Evolutionary conservation across 2,329 filamentous ascomycete species (phyloP).

Genomic region (Albifimbria verrucaria): DNA sequence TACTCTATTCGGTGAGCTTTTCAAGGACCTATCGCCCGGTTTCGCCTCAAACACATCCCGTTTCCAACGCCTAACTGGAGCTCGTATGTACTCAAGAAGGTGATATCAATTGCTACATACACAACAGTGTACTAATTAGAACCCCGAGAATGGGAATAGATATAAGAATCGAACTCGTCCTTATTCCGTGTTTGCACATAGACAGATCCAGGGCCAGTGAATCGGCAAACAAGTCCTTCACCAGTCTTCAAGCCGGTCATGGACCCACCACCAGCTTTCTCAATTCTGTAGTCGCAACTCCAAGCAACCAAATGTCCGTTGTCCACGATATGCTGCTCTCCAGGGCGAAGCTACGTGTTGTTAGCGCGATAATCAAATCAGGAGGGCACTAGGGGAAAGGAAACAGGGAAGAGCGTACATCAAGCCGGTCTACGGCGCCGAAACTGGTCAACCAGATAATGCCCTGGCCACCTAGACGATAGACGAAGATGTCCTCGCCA

Average conservation of each 20-base stretch:
- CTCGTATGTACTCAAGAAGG: too few relatives aligned
- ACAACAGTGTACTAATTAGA: too few relatives aligned
- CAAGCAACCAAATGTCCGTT: constrained; percentile 19
- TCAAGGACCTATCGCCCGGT: too few relatives aligned
- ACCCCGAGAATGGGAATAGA: too few relatives aligned
- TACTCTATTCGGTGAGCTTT: too few relatives aligned
- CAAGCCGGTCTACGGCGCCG: constrained; percentile 15
- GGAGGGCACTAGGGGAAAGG: background rate
- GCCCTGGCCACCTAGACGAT: constrained; percentile 11
- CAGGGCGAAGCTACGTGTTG: constrained; percentile 11
- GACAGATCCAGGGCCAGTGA: constrained; percentile 13
- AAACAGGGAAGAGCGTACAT: constrained; percentile 9
- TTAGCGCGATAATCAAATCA: background rate
- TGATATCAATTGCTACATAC: too few relatives aligned
- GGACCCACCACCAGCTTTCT: constrained; percentile 15
- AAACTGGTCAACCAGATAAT: constrained; percentile 17
- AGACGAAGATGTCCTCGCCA: constrained; percentile 17
- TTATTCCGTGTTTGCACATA: constrained; percentile 15
- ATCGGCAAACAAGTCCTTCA: constrained; percentile 17
- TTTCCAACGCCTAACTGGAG: too few relatives aligned
- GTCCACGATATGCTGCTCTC: constrained; percentile 17
- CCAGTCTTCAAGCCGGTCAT: constrained; percentile 15
- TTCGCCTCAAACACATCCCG: too few relatives aligned
- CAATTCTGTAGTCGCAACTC: constrained; percentile 18
- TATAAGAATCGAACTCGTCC: constrained; percentile 10